Evolutionary conservation across 352 stramenopile species (phyloP), one percentile per base, ranked within the genome.

Genomic region (Phytophthora pini): DNA sequence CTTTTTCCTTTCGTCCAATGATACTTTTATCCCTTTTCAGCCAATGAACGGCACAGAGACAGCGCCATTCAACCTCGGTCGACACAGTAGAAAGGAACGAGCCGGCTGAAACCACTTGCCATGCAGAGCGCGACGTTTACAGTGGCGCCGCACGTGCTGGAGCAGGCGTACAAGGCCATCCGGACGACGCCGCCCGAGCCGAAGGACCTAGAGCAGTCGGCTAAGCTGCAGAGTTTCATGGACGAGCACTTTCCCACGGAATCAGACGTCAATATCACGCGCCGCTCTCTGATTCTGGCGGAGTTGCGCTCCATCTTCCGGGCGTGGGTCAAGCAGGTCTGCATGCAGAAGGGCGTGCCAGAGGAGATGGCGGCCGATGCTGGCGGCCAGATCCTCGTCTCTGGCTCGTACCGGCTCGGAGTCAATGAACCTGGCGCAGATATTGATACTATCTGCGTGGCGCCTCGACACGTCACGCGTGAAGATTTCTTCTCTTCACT

Each of bases 381-480:
- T 0, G 89, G 90, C 38, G 92, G 91, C 1, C 88, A 95, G 68
- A 92, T 98, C 40, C 74, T 95, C 40, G 88, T 97, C 32, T 97
- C 91, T 4, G 91, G 91, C 2, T 97, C 90, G 24, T 99, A 99
- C 77, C 87, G 97, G 24, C 82, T 99, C 15, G 93, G 95, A 47
- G 96, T 99, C 52, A 98, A 99, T 63, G 96, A 99, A 65, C 96
- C 96, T 0, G 97, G 97, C 17, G 96, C 96, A 0, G 97, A 99
- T 92, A 98, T 98, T 72, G 98, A 99, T 84, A 97, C 92, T 15
- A 98, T 99, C 58, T 98, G 98, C 55, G 95, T 99, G 29, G 94
- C 95, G 4, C 98, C 98, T n/a, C 96, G 89, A 41, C 88, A 98
- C 55, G 95, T 98, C 52, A 97, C 93, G 4, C 84, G 94, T 32